These are phyloP conservation scores for Salvia hispanica DNA, from an alignment of 257 asterid species.

Conservation along the genomic window DNA sequence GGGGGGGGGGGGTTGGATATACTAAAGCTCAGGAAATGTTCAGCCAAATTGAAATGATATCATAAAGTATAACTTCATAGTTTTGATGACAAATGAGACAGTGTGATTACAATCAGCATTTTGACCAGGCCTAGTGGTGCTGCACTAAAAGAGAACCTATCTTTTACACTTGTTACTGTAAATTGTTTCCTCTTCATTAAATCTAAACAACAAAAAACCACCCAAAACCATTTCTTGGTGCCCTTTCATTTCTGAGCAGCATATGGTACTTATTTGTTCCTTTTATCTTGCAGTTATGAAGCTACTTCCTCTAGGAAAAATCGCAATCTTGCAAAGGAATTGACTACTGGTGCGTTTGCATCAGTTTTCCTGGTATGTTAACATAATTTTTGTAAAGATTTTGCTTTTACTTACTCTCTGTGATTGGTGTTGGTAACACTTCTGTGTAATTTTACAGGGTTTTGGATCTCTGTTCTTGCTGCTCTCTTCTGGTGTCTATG, in stretches of 20 bases:
- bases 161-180: background rate
- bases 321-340: constrained; percentile 85
- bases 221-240: background rate
- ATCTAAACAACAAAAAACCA: background rate
- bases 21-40: background rate
- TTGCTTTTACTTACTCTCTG: background rate
- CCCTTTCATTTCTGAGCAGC: background rate
- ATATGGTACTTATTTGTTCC: background rate
- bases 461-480: constrained; percentile 94
- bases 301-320: constrained; percentile 88
- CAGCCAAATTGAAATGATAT: background rate
- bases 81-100: background rate
- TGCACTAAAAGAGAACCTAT: constrained; percentile 4
- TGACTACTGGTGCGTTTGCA: constrained; percentile 78
- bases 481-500: constrained; percentile 93
- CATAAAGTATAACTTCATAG: background rate
- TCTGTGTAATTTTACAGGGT: constrained; percentile 58
- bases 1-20: background rate
- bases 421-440: constrained; percentile 20
- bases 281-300: constrained; percentile 68
- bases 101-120: background rate
- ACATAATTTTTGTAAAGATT: background rate
- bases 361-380: constrained; percentile 81
- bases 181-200: background rate
- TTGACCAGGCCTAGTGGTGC: constrained; percentile 2